Evolutionary conservation across 768 basidiomycete genomes (phyloP).

Genomic region (Tulasnella sp.): DNA sequence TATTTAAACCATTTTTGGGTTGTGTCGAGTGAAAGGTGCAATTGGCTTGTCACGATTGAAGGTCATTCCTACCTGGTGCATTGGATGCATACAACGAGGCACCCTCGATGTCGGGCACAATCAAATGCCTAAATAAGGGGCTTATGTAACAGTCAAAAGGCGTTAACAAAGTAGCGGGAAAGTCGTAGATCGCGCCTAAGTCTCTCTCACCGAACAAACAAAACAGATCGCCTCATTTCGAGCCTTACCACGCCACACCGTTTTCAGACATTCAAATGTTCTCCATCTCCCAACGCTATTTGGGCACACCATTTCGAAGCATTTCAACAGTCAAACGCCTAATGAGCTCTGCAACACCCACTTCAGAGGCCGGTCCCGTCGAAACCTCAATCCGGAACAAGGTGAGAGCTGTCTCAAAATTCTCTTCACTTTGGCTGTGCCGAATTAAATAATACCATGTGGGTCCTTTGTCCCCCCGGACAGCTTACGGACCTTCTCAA

Average conservation of each 20-base stretch:
- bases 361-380: constrained; percentile 44
- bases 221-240: background rate
- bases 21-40: too few species aligned
- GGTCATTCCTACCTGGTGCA: too few species aligned
- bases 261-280: background rate
- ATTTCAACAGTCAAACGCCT: background rate
- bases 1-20: too few species aligned
- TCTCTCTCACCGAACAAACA: background rate
- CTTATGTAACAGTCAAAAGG: background rate
- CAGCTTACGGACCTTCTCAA: constrained; percentile 57
- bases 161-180: background rate
- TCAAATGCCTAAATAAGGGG: background rate
- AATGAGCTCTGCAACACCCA: constrained; percentile 13
- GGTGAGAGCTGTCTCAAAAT: constrained; percentile 27
- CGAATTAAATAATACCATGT: too few species aligned
- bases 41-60: too few species aligned
- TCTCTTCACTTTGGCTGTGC: background rate
- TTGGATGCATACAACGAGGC: too few species aligned
- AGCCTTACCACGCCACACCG: background rate
- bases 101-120: too few species aligned
- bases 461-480: background rate
- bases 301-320: background rate
- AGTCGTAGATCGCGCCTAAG: too few species aligned
- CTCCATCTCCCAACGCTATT: background rate
- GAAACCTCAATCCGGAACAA: constrained; percentile 53